These are phyloP conservation scores for Quillaja saponaria DNA, from an alignment of 306 rosid genomes.

Conservation along the genomic window DNA sequence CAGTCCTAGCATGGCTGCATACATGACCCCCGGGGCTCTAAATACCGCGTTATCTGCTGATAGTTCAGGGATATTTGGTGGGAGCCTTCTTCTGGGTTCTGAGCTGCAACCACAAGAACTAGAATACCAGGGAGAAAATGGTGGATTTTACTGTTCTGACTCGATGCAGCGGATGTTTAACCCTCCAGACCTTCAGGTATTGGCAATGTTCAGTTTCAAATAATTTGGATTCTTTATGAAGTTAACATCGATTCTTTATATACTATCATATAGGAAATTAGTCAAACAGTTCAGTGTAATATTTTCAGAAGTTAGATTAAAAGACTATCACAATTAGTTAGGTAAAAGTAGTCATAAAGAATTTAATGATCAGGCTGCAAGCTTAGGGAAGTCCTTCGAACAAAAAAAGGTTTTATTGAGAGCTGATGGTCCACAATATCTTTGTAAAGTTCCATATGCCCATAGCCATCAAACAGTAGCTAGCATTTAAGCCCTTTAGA, in stretches of 20 bases:
- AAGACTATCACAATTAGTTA: too few species aligned
- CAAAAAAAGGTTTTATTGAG: constrained; percentile 17
- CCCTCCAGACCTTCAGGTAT: constrained; percentile 85
- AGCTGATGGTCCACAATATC: constrained; percentile 31
- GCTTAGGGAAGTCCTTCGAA: neutral
- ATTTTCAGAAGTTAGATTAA: neutral
- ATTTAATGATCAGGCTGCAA: constrained; percentile 18
- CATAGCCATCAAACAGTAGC: constrained; percentile 21
- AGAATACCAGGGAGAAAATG: constrained; percentile 80
- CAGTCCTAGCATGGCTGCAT: constrained; percentile 51
- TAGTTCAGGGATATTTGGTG: constrained; percentile 57
- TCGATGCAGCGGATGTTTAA: constrained; percentile 62
- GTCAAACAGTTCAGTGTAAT: constrained; percentile 13
- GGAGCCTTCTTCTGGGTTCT: constrained; percentile 56
- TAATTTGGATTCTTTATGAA: neutral
- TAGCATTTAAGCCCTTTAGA: constrained; percentile 25
- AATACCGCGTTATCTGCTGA: constrained; percentile 59
- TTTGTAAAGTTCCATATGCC: constrained; percentile 24
- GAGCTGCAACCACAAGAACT: constrained; percentile 76
- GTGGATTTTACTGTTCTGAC: constrained; percentile 68
- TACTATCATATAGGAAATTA: constrained; percentile 4
- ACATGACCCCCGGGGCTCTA: constrained; percentile 58
- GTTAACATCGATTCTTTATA: constrained; percentile 11
- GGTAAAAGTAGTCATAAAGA: neutral
- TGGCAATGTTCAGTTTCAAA: neutral